Percentiles rank a stretch among this genome's conserved stretches.
Conservation (phyloP, 1,139 yeast species). For the Blastobotrys serpentis region DNA sequence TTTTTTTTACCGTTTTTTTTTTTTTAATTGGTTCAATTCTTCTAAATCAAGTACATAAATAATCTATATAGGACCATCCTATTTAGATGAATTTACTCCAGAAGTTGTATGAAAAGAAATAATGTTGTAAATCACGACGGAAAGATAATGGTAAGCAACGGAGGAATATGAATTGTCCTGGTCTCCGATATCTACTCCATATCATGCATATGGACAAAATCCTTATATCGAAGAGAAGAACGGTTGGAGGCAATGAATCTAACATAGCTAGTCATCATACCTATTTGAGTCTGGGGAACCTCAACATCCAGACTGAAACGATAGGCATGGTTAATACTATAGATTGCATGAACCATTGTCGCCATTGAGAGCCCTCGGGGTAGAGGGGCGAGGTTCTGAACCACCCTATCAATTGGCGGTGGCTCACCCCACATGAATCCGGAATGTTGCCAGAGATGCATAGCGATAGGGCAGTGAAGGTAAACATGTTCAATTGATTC, state of each 20-base stretch:
- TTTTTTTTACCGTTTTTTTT: too few species aligned
- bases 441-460: background rate
- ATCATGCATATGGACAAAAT: too few species aligned
- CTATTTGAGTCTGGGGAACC: background rate
- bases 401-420: background rate
- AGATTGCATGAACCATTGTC: background rate
- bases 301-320: background rate
- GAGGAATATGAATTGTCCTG: too few species aligned
- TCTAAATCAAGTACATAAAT: background rate
- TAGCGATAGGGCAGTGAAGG: background rate
- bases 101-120: background rate
- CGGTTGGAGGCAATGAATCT: background rate
- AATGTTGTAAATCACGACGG: background rate
- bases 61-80: background rate
- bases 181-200: too few species aligned
- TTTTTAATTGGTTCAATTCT: background rate
- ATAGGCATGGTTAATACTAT: background rate
- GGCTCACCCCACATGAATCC: constrained; percentile 5
- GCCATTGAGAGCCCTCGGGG: background rate
- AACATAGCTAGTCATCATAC: background rate
- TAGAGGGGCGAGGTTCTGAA: constrained; percentile 3
- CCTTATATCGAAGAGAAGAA: background rate
- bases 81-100: background rate
- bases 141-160: too few species aligned
- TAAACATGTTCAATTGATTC: background rate